Conservation (phyloP, 306 rosid genomes). For the Cucurbita ficifolia region DNA sequence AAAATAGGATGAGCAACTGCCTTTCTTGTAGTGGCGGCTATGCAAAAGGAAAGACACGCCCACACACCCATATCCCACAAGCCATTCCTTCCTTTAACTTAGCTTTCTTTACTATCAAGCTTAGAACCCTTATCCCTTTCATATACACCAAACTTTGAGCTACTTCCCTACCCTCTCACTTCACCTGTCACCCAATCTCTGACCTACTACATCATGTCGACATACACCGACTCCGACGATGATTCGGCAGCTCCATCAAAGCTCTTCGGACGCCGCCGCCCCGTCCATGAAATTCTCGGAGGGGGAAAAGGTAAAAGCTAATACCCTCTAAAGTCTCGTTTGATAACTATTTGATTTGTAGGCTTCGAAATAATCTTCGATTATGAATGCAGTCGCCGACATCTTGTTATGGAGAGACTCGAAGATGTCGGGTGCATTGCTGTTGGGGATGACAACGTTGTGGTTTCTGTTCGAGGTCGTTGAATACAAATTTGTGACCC, state of each 20-base stretch:
- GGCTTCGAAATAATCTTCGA: too few relatives aligned
- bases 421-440: slow-evolving; percentile 30
- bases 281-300: not conserved
- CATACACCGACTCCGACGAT: not conserved
- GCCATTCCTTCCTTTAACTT: slow-evolving; percentile 8
- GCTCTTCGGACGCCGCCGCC: not conserved
- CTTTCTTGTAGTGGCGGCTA: not conserved
- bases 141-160: not conserved
- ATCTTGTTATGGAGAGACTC: slow-evolving; percentile 53
- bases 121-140: slow-evolving; percentile 24
- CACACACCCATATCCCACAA: not conserved
- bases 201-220: not conserved
- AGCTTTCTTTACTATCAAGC: slow-evolving; percentile 32
- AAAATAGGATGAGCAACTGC: not conserved
- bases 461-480: slow-evolving; percentile 72
- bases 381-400: slow-evolving; percentile 43
- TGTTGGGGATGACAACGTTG: slow-evolving; percentile 43
- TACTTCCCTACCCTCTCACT: not conserved
- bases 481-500: slow-evolving; percentile 53
- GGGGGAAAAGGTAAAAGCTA: not conserved
- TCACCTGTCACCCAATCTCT: not conserved
- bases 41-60: not conserved
- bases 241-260: not conserved
- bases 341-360: too few relatives aligned
- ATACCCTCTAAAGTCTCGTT: not conserved